Evolutionary conservation across 2,329 filamentous ascomycete genomes (phyloP).

Genomic region (Alternaria conjuncta): DNA sequence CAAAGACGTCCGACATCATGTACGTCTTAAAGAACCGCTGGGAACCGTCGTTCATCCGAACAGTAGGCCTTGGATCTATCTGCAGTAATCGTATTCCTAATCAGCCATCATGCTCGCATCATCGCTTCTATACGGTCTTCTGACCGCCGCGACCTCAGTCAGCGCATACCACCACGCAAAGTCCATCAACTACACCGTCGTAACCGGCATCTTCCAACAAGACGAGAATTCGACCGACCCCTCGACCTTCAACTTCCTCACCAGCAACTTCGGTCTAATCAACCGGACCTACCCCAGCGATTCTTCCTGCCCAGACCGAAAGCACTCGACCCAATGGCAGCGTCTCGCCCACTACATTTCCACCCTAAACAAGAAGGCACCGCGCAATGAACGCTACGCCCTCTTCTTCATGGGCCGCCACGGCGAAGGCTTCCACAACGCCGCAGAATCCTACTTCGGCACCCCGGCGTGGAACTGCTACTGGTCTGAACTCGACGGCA

Average conservation of each 20-base stretch:
- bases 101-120: constrained; percentile 21
- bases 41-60: not conserved
- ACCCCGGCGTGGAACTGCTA: constrained; percentile 75
- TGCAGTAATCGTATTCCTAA: not conserved
- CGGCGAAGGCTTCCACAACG: constrained; percentile 71
- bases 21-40: constrained; percentile 12
- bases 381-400: constrained; percentile 64
- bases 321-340: constrained; percentile 66
- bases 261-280: constrained; percentile 69
- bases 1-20: constrained; percentile 2
- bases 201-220: constrained; percentile 69
- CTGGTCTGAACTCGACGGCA: constrained; percentile 69
- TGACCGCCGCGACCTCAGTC: constrained; percentile 23
- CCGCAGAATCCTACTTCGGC: constrained; percentile 70
- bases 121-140: constrained; percentile 22
- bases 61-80: not conserved
- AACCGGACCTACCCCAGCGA: constrained; percentile 68
- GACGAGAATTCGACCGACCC: constrained; percentile 65
- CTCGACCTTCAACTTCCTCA: constrained; percentile 56
- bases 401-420: constrained; percentile 73
- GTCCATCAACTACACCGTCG: constrained; percentile 65
- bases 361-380: constrained; percentile 58
- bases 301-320: constrained; percentile 38
- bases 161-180: constrained; percentile 22
- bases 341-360: constrained; percentile 66